Evolutionary conservation across 495 filamentous ascomycete species (phyloP).

Genomic region (Penicillium egyptiacum): DNA sequence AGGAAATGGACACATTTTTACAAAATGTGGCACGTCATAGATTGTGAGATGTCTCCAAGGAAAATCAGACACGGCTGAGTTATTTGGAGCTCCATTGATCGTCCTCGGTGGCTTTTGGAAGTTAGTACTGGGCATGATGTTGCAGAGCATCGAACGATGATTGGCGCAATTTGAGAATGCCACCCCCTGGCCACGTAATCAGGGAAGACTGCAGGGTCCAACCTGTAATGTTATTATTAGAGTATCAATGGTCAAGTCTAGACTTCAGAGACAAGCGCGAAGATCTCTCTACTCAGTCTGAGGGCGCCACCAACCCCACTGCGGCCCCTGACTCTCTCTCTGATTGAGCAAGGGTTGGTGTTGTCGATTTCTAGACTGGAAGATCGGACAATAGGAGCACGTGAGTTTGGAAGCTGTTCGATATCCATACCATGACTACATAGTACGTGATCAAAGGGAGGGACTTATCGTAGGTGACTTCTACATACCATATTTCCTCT

Average conservation of each 20-base stretch:
- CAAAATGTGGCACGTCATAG: conserved; percentile 4
- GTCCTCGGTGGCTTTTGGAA: conserved; percentile 2
- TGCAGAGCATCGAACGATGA: not conserved
- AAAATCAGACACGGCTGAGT: not conserved
- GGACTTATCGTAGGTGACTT: no score
- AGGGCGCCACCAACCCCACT: conserved; percentile 7
- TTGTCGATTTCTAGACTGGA: not conserved
- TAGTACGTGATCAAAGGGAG: no score
- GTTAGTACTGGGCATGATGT: not conserved
- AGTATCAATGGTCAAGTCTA: conserved; percentile 3
- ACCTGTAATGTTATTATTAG: not conserved
- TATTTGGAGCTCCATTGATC: conserved; percentile 3
- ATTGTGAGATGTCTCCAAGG: conserved; percentile 4
- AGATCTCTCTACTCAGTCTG: conserved; percentile 1
- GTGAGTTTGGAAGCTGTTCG: not conserved
- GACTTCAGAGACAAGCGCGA: not conserved
- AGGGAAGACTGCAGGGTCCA: conserved; percentile 1
- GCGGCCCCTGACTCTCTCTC: conserved; percentile 5
- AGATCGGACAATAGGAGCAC: not conserved
- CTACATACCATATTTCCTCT: no score
- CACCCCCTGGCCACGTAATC: not conserved
- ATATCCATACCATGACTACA: no score
- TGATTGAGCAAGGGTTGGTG: not conserved
- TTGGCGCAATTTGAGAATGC: conserved; percentile 4
- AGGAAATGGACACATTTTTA: conserved; percentile 7